Evolutionary conservation across 495 filamentous ascomycete species (phyloP), one percentile per base, ranked within the genome.

Genomic region (Hyaloscypha variabilis): DNA sequence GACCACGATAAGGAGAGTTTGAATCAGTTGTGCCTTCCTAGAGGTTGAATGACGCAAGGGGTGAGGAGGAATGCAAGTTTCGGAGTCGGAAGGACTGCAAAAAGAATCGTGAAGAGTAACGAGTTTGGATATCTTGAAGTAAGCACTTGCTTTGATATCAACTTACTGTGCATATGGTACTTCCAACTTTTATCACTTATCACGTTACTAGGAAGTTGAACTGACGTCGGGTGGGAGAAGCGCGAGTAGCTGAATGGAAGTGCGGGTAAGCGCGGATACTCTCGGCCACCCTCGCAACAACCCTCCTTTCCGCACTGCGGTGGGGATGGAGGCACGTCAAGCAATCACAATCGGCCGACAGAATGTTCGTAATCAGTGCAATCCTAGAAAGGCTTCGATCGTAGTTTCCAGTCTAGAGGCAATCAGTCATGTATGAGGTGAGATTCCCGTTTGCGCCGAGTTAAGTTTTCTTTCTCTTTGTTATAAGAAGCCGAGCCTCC

Each of bases 151-250:
- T 46, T 46, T 46, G 17, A 46, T 19, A 46, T 17, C 13, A 3
- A 46, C 39, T 46, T 46, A 17, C 39, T 17, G 17, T 46, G 19
- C 39, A 46, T 17, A 14, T 17, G 17, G 19, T 10, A 2, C 17
- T 46, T 46, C 10, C 19, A 46, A 46, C 39, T 8, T 24, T 31
- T 34, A 36, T 60, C 51, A 54, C 51, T 31, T 34, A 36, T 60
- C 51, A 54, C 51, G 51, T 54, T 54, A 54, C 51, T 19, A 8
- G 25, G 51, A 13, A n/a, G 26, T 54, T 52, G 19, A 31, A 51
- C n/a, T 36, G 56, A 59, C 39, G 62, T n/a, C n/a, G n/a, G n/a
- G n/a, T 61, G 67, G 67, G 67, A 25, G 67, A 24, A 52, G 63
- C 21, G 51, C n/a, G 56, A 28, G 46, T 69, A 69, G 42, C 67